Percentiles rank a stretch among this genome's conserved stretches.
phyloP scores from a whole-genome alignment of 306 rosid genomes.

The Cicer judaicum region DNA sequence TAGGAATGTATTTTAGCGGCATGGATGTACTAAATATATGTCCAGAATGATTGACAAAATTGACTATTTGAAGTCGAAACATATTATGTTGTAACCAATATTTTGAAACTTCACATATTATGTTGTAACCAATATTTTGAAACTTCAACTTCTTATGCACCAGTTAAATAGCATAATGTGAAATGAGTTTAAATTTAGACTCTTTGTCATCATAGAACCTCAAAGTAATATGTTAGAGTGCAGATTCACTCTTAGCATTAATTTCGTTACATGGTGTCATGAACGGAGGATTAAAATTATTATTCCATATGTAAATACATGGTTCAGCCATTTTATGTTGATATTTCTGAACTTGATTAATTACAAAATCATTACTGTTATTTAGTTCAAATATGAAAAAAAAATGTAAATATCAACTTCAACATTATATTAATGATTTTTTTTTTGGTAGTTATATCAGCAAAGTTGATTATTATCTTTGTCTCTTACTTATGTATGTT shows the following conservation, averaged over 20 bases:
- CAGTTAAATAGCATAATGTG: constrained; percentile 34
- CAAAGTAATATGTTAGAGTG: background rate
- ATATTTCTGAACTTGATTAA: constrained; percentile 22
- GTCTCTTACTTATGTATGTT: constrained; percentile 15
- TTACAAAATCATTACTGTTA: constrained; percentile 9
- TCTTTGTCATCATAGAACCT: constrained; percentile 22
- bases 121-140: constrained; percentile 5
- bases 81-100: constrained; percentile 12
- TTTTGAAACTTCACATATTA: constrained; percentile 7
- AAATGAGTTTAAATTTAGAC: constrained; percentile 31
- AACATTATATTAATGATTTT: background rate
- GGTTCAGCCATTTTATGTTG: constrained; percentile 16
- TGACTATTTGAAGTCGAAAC: constrained; percentile 18
- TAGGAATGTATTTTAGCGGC: constrained; percentile 20
- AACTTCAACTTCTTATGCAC: constrained; percentile 17
- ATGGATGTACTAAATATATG: constrained; percentile 16
- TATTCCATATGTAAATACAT: constrained; percentile 13
- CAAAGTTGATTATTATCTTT: constrained; percentile 14
- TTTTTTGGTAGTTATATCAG: background rate
- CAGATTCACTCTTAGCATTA: constrained; percentile 3
- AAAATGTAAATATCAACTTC: constrained; percentile 15
- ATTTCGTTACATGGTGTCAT: background rate
- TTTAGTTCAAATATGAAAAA: constrained; percentile 9
- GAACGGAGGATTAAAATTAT: constrained; percentile 12
- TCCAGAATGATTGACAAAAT: background rate